These are phyloP conservation scores for Rhizodiscina lignyota DNA, from an alignment of 495 filamentous ascomycete species.

Conservation along the genomic window DNA sequence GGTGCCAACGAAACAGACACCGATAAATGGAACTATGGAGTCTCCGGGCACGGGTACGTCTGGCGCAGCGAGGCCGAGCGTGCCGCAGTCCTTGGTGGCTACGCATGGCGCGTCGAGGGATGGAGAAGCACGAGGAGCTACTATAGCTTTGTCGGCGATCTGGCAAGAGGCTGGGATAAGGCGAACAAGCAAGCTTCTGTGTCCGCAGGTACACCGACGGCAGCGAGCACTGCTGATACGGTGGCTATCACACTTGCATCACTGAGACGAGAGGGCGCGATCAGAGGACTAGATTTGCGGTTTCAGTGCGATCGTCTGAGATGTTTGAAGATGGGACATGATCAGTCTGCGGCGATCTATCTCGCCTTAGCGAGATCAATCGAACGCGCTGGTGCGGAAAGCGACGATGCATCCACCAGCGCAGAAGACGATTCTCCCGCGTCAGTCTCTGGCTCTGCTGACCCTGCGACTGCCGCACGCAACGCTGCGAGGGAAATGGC, in stretches of 20 bases:
- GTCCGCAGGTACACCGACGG: too few species aligned
- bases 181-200: too few species aligned
- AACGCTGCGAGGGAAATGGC: background rate
- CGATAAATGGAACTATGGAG: conserved; percentile 43
- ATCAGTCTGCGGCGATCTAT: conserved; percentile 64
- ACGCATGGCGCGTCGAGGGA: conserved; percentile 81
- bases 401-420: conserved; percentile 3
- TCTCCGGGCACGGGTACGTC: conserved; percentile 81
- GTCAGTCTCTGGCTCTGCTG: background rate
- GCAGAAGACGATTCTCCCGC: conserved; percentile 1
- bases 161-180: conserved; percentile 42
- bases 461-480: background rate
- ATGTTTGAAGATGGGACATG: conserved; percentile 51
- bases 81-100: conserved; percentile 70
- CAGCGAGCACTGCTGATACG: too few species aligned
- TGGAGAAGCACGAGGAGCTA: conserved; percentile 93
- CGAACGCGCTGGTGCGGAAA: conserved; percentile 28
- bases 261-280: conserved; percentile 6
- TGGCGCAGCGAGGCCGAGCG: conserved; percentile 75
- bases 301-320: conserved; percentile 87
- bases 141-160: conserved; percentile 81
- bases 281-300: conserved; percentile 70
- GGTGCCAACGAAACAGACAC: conserved; percentile 45
- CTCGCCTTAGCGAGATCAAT: conserved; percentile 59
- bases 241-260: too few species aligned